Percentiles rank a stretch among this genome's conserved stretches.
Conservation (phyloP, 257 asterid species). For the Solanum piurae region DNA sequence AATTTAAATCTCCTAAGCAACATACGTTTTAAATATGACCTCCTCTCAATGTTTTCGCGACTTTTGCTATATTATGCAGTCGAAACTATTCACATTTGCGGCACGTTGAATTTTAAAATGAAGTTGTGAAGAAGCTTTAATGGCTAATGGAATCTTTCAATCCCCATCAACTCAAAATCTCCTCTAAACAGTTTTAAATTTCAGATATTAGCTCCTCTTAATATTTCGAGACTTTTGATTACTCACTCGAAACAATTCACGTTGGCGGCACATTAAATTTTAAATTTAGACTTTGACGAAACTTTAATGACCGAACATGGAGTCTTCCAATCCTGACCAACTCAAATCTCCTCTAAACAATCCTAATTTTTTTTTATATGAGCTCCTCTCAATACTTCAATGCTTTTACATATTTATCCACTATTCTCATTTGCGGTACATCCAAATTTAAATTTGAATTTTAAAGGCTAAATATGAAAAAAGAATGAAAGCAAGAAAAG, state of each 20-base stretch:
- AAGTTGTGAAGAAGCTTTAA: neutral
- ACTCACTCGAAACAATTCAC: neutral
- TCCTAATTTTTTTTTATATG: no score
- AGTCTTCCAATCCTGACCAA: neutral
- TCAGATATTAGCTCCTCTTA: neutral
- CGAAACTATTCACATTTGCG: no score
- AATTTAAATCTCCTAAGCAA: neutral
- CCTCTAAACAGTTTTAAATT: neutral
- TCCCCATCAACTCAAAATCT: neutral
- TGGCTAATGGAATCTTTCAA: neutral
- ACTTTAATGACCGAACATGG: neutral
- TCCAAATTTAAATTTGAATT: neutral
- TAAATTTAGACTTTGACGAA: no score
- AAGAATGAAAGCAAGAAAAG: neutral
- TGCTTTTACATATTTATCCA: no score
- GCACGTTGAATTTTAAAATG: neutral
- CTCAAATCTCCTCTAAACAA: neutral
- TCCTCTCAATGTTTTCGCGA: no score
- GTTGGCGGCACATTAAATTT: neutral
- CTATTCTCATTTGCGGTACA: neutral
- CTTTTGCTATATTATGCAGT: no score
- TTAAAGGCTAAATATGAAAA: neutral
- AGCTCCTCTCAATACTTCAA: neutral
- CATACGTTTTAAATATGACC: no score
- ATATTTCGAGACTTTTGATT: no score